Conservation (phyloP, 345 rosid genomes). For the Sonneratia caseolaris region DNA sequence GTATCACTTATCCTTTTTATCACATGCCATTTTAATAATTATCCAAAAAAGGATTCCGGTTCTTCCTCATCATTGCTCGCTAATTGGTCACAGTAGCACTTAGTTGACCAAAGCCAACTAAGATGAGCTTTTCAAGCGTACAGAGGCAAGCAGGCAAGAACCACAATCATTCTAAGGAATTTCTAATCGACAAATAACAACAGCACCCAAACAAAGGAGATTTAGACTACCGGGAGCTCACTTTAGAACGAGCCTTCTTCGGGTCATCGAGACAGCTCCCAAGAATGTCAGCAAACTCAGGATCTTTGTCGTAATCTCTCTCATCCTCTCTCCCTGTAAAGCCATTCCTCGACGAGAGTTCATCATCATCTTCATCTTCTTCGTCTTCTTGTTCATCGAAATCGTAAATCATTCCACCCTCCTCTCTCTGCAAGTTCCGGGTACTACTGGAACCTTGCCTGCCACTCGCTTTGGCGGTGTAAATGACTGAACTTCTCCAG, state of each 20-base stretch:
- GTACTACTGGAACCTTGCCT: constrained; percentile 9
- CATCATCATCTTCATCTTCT: constrained; percentile 14
- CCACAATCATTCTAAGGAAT: no score
- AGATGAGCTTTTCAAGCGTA: no score
- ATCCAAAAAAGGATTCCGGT: no score
- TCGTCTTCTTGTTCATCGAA: constrained; percentile 11
- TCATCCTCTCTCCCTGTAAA: constrained; percentile 35
- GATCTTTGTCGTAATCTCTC: constrained; percentile 65
- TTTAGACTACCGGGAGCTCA: constrained; percentile 13
- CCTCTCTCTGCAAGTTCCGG: constrained; percentile 15
- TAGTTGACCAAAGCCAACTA: no score
- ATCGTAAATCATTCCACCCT: constrained; percentile 6
- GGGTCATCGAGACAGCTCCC: constrained; percentile 72
- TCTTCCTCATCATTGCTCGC: no score
- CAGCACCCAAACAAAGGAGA: no score
- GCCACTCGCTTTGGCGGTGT: constrained; percentile 12
- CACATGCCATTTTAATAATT: no score
- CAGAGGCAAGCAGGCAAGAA: no score
- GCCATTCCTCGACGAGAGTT: constrained; percentile 15
- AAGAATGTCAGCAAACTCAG: constrained; percentile 77
- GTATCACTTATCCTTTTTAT: no score
- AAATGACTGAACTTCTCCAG: constrained; percentile 7
- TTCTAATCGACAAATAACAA: no score
- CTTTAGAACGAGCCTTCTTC: constrained; percentile 62
- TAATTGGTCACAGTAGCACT: no score